A percentile compares a stretch with the other conserved stretches of the same genome.
Conservation (phyloP, 805 yeast genomes). For the Ogataea wickerhamii region DNA sequence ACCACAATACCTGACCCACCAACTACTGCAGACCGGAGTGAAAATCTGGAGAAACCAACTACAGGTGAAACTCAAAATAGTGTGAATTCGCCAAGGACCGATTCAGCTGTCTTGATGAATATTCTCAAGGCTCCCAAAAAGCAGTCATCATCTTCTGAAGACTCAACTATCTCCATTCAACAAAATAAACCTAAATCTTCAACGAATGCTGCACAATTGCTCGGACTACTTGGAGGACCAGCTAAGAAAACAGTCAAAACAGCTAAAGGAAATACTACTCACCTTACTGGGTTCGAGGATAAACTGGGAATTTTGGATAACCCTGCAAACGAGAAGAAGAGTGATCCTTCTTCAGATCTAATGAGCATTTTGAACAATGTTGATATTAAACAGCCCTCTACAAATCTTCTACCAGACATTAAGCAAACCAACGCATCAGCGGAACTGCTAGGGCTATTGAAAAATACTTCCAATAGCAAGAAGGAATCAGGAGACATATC, state of each 20-base stretch:
- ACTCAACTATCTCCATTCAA: neutral
- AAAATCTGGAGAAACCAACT: neutral
- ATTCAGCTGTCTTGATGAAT: neutral
- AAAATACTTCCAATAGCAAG: neutral
- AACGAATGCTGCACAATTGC: neutral
- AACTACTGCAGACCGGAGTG: neutral
- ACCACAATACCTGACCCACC: neutral
- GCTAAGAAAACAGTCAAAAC: neutral
- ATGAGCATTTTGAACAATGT: conserved; percentile 5
- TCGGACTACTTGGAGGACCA: neutral
- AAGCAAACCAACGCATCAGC: conserved; percentile 1
- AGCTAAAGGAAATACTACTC: neutral
- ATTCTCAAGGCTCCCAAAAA: neutral
- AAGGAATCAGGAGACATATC: neutral
- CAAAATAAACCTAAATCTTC: neutral
- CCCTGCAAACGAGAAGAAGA: conserved; percentile 3
- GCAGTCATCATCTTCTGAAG: neutral
- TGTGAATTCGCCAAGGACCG: neutral
- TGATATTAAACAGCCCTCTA: conserved; percentile 1
- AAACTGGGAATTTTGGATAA: conserved; percentile 1
- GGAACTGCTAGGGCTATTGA: conserved; percentile 12
- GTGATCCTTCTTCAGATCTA: conserved; percentile 3
- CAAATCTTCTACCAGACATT: neutral
- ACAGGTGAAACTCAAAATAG: neutral
- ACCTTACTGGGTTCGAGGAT: neutral